Evolutionary conservation across 1,284 basidiomycete species (phyloP).

Genomic region (Puccinia polysora): DNA sequence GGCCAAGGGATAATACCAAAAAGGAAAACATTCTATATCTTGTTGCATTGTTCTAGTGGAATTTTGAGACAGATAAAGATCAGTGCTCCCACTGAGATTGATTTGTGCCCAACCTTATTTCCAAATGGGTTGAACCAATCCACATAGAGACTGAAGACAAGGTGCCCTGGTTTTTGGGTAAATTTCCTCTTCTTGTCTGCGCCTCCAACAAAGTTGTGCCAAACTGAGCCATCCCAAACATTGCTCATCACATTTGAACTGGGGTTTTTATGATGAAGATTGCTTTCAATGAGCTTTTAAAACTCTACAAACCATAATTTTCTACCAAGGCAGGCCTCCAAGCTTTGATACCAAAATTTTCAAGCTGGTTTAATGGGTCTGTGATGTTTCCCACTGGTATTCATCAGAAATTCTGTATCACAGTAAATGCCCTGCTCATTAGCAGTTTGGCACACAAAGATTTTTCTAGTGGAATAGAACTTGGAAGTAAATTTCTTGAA

Average conservation of each 20-base stretch:
- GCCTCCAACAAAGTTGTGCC: neutral
- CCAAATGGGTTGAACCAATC: conserved; percentile 7
- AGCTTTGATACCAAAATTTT: neutral
- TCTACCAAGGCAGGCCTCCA: neutral
- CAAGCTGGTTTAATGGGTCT: neutral
- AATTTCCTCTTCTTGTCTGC: neutral
- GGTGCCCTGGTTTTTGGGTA: neutral
- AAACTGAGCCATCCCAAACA: conserved; percentile 9
- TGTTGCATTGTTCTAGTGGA: neutral
- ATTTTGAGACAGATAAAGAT: neutral
- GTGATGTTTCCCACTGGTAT: neutral
- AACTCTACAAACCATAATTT: conserved; percentile 1
- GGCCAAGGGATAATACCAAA: conserved; percentile 3
- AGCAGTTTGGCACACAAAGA: neutral
- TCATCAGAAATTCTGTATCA: neutral
- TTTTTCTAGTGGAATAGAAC: conserved; percentile 1
- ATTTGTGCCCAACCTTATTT: conserved; percentile 2
- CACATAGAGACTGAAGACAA: conserved; percentile 9
- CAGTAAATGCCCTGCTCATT: neutral
- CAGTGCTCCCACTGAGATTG: neutral
- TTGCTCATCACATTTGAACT: conserved; percentile 1
- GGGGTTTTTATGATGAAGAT: neutral
- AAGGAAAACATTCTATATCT: neutral
- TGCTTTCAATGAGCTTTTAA: neutral
- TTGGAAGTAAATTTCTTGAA: neutral